A percentile compares a stretch with the other conserved stretches of the same genome.
Evolutionary conservation across 2,329 filamentous ascomycete species (phyloP).

Genomic region (Hymenoscyphus fraxineus): DNA sequence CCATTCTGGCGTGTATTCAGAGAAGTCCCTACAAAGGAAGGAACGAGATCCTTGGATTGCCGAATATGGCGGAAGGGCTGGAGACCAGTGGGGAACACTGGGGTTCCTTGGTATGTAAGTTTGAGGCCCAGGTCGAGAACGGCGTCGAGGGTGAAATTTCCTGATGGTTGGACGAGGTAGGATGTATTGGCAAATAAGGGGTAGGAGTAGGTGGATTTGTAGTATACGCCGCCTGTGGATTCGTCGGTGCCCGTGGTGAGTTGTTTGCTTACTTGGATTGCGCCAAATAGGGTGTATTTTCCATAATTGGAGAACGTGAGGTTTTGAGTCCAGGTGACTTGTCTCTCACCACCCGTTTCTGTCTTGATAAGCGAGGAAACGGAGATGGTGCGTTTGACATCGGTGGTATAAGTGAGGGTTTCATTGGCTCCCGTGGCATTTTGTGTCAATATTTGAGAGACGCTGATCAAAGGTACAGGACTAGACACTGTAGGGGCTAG

Average conservation of each 20-base stretch:
- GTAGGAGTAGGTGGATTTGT: conserved; percentile 49
- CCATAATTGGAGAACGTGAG: conserved; percentile 55
- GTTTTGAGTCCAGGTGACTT: conserved; percentile 54
- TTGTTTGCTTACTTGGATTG: conserved; percentile 50
- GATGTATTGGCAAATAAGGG: conserved; percentile 57
- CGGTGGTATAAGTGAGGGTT: conserved; percentile 55
- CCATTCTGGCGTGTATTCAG: conserved; percentile 54
- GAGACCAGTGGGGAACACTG: conserved; percentile 57
- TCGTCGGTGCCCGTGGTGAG: conserved; percentile 47
- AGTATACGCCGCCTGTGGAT: conserved; percentile 30
- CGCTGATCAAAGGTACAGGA: conserved; percentile 43
- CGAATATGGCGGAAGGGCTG: conserved; percentile 48
- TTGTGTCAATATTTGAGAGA: conserved; percentile 47
- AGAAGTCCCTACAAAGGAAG: conserved; percentile 37
- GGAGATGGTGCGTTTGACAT: conserved; percentile 51
- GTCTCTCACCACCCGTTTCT: conserved; percentile 39
- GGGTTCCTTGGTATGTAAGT: conserved; percentile 42
- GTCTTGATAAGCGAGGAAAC: conserved; percentile 51
- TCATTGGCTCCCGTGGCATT: conserved; percentile 52
- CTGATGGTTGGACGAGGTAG: conserved; percentile 40
- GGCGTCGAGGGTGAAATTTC: conserved; percentile 47
- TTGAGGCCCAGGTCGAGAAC: conserved; percentile 47
- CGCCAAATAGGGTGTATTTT: conserved; percentile 50
- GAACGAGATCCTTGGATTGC: conserved; percentile 21
- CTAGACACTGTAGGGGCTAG: conserved; percentile 34